Evolutionary conservation across 2,329 filamentous ascomycete species (phyloP).

Genomic region (Metarhizium album): DNA sequence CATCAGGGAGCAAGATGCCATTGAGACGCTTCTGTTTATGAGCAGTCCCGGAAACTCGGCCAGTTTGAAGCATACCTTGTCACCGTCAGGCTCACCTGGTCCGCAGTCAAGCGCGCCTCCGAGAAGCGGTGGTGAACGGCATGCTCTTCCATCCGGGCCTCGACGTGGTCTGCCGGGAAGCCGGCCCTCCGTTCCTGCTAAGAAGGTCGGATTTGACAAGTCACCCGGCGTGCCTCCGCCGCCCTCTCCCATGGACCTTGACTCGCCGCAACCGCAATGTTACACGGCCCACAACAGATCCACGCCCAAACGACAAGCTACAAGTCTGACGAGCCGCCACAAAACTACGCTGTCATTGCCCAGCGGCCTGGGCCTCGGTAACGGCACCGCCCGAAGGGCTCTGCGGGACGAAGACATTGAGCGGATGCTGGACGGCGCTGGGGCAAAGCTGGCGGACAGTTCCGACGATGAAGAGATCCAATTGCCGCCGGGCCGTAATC

Average conservation of each 20-base stretch:
- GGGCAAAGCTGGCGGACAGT: slow-evolving; percentile 37
- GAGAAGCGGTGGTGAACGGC: slow-evolving; percentile 14
- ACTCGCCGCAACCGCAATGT: slow-evolving; percentile 21
- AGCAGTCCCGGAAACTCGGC: slow-evolving; percentile 65
- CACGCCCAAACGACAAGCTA: slow-evolving; percentile 32
- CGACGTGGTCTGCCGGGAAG: slow-evolving; percentile 42
- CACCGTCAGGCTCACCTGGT: slow-evolving; percentile 28
- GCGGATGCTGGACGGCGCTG: slow-evolving; percentile 43
- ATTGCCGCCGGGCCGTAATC: slow-evolving; percentile 27
- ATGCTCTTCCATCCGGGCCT: slow-evolving; percentile 36
- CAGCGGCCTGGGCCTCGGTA: slow-evolving; percentile 33
- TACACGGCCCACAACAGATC: slow-evolving; percentile 19
- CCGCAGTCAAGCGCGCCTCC: slow-evolving; percentile 10
- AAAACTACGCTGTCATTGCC: slow-evolving; percentile 36
- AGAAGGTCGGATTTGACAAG: slow-evolving; percentile 38
- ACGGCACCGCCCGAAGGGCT: slow-evolving; percentile 23
- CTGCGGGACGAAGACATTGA: slow-evolving; percentile 47
- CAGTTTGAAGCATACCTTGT: slow-evolving; percentile 46
- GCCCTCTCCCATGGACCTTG: slow-evolving; percentile 37
- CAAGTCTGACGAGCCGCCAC: slow-evolving; percentile 27
- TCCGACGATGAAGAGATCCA: slow-evolving; percentile 49
- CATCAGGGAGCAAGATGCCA: slow-evolving; percentile 60
- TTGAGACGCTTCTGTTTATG: slow-evolving; percentile 73
- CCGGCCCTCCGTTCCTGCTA: slow-evolving; percentile 29
- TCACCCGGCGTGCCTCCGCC: slow-evolving; percentile 27